Evolutionary conservation across 2,329 filamentous ascomycete species (phyloP).

Genomic region (Pseudocercospora fijiensis): DNA sequence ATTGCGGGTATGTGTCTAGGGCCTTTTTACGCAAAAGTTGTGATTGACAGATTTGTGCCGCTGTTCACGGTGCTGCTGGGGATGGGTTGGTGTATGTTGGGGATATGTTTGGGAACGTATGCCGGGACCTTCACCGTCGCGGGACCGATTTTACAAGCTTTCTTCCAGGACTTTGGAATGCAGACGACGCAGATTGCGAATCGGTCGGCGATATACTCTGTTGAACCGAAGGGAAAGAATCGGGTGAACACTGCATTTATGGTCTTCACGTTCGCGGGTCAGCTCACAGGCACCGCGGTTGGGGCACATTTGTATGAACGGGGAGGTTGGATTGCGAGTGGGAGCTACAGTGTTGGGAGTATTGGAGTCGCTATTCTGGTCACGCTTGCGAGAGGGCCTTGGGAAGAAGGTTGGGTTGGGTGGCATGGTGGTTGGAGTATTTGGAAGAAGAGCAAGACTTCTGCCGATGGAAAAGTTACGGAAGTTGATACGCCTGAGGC

Average conservation of each 20-base stretch:
- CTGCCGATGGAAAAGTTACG: constrained; percentile 41
- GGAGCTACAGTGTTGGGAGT: constrained; percentile 58
- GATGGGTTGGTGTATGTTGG: constrained; percentile 57
- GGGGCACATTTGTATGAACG: constrained; percentile 57
- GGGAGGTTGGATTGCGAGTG: constrained; percentile 58
- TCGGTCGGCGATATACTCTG: constrained; percentile 65
- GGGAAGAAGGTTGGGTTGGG: constrained; percentile 59
- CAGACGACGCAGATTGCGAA: constrained; percentile 76
- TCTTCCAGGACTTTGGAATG: constrained; percentile 68
- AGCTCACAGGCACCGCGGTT: constrained; percentile 63
- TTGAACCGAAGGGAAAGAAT: constrained; percentile 70
- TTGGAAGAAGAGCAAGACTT: constrained; percentile 41
- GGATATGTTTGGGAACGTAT: constrained; percentile 67
- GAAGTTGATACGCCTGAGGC: constrained; percentile 25
- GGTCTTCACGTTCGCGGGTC: constrained; percentile 71
- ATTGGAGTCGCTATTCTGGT: constrained; percentile 49
- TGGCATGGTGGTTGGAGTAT: constrained; percentile 60
- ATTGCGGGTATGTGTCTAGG: constrained; percentile 66
- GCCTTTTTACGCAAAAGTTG: constrained; percentile 66
- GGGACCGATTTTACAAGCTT: constrained; percentile 70
- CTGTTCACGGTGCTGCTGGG: constrained; percentile 67
- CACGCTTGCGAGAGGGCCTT: constrained; percentile 52
- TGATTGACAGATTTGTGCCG: constrained; percentile 70
- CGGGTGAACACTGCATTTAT: constrained; percentile 81
- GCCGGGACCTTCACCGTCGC: constrained; percentile 65